phyloP scores from a whole-genome alignment of 1,139 yeast genomes.

The Debaryomycetaceae sp. region DNA sequence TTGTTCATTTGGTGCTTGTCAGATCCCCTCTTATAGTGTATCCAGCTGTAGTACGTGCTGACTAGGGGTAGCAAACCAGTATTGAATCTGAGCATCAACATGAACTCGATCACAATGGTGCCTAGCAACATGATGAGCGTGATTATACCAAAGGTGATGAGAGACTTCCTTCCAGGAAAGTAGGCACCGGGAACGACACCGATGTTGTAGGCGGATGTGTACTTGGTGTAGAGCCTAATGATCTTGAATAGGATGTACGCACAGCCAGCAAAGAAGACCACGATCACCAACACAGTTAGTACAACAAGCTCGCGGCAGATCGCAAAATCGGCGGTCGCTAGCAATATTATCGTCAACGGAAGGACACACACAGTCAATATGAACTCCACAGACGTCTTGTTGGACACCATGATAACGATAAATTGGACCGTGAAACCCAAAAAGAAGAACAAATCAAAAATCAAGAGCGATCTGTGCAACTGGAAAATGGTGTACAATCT shows the following conservation, averaged over 20 bases:
- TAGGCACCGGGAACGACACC: conserved; percentile 30
- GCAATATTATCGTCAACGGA: conserved; percentile 42
- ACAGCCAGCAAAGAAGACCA: conserved; percentile 38
- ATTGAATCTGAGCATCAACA: conserved; percentile 35
- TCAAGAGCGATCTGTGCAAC: conserved; percentile 39
- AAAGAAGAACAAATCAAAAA: conserved; percentile 49
- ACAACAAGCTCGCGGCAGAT: conserved; percentile 33
- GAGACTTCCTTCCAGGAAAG: conserved; percentile 46
- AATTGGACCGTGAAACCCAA: conserved; percentile 55
- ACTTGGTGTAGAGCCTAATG: conserved; percentile 45
- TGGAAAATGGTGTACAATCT: conserved; percentile 40
- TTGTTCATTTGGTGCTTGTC: too few relatives aligned
- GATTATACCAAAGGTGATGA: conserved; percentile 46
- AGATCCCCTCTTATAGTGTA: conserved; percentile 7
- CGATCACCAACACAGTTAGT: conserved; percentile 27
- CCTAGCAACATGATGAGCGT: conserved; percentile 38
- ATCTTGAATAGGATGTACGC: conserved; percentile 52
- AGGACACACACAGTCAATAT: conserved; percentile 48
- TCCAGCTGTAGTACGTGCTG: conserved; percentile 18
- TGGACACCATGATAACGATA: conserved; percentile 42
- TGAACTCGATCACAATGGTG: conserved; percentile 34
- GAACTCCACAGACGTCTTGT: conserved; percentile 43
- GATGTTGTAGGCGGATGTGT: conserved; percentile 25
- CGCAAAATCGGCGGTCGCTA: conserved; percentile 36
- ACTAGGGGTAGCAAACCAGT: conserved; percentile 37